phyloP scores from a whole-genome alignment of 345 rosid genomes.

The Hibiscus mutabilis region DNA sequence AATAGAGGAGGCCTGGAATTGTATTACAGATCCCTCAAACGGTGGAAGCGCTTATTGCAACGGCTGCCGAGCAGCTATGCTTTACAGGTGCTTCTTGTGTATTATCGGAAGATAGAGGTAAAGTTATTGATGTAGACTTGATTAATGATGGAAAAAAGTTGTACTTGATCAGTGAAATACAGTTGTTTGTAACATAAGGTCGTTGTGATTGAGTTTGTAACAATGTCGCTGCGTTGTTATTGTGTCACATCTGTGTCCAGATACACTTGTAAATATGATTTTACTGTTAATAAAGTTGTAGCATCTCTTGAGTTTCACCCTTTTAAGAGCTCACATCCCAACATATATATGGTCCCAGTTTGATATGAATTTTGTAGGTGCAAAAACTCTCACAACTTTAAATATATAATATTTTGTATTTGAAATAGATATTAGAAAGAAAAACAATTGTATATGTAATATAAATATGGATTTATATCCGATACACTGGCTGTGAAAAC shows the following conservation, averaged over 20 bases:
- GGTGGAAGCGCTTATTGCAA: conserved; percentile 44
- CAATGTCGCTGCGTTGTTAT: neutral
- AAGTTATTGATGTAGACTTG: conserved; percentile 58
- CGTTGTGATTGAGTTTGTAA: neutral
- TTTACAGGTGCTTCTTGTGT: conserved; percentile 32
- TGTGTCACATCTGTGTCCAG: neutral
- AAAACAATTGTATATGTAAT: too few species aligned
- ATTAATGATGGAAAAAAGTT: conserved; percentile 66
- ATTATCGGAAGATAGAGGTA: conserved; percentile 66
- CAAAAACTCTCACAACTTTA: too few species aligned
- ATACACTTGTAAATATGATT: neutral
- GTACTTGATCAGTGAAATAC: conserved; percentile 43
- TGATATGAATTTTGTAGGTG: too few species aligned
- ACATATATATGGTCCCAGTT: too few species aligned
- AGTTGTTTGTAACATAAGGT: neutral
- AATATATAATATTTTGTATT: too few species aligned
- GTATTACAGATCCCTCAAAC: conserved; percentile 63
- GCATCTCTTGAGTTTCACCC: neutral
- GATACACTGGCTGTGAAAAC: too few species aligned
- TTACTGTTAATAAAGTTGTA: neutral
- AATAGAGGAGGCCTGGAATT: conserved; percentile 48
- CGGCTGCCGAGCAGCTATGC: conserved; percentile 45
- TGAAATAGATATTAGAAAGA: too few species aligned
- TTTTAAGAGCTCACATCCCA: neutral
- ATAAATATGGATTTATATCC: too few species aligned